Percentiles rank a stretch among this genome's conserved stretches.
phyloP scores from a whole-genome alignment of 2,329 filamentous ascomycete species.

The Curvularia eragrostidis region DNA sequence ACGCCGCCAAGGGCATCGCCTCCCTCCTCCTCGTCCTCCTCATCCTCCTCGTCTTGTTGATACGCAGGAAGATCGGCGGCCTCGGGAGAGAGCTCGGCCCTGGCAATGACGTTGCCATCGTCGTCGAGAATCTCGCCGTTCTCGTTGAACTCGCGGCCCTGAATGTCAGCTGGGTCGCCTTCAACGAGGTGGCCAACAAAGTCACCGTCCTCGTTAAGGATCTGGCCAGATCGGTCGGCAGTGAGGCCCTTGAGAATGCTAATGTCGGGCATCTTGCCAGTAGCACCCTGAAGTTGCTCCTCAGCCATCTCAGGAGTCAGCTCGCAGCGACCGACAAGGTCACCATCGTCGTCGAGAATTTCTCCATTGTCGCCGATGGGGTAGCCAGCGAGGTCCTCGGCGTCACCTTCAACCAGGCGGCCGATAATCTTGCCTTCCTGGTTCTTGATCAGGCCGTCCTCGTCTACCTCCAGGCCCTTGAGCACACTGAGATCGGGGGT shows the following conservation, averaged over 20 bases:
- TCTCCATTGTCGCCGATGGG: slow-evolving; percentile 62
- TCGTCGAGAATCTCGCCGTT: slow-evolving; percentile 63
- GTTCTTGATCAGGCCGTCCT: slow-evolving; percentile 62
- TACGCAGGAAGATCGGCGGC: slow-evolving; percentile 50
- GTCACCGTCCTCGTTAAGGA: slow-evolving; percentile 60
- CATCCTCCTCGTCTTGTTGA: slow-evolving; percentile 27
- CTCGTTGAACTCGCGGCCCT: slow-evolving; percentile 59
- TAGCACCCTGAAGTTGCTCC: slow-evolving; percentile 50
- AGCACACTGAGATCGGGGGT: slow-evolving; percentile 56
- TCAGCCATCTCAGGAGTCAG: slow-evolving; percentile 55
- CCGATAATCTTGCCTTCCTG: slow-evolving; percentile 58
- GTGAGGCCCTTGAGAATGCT: slow-evolving; percentile 57
- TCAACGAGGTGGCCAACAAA: slow-evolving; percentile 57
- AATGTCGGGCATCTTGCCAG: slow-evolving; percentile 53
- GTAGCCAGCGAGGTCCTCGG: slow-evolving; percentile 60
- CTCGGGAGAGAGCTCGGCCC: slow-evolving; percentile 59
- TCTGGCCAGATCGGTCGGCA: slow-evolving; percentile 55
- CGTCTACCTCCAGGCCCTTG: slow-evolving; percentile 60
- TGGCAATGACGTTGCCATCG: slow-evolving; percentile 61
- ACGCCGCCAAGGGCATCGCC: slow-evolving; percentile 32
- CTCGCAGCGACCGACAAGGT: slow-evolving; percentile 62
- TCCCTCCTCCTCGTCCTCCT: slow-evolving; percentile 40
- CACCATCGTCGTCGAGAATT: slow-evolving; percentile 62
- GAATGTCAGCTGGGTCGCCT: slow-evolving; percentile 56
- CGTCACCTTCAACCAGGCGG: slow-evolving; percentile 59